Conservation (phyloP, 2,329 filamentous ascomycete genomes). For the Phyllosticta ampelicida region DNA sequence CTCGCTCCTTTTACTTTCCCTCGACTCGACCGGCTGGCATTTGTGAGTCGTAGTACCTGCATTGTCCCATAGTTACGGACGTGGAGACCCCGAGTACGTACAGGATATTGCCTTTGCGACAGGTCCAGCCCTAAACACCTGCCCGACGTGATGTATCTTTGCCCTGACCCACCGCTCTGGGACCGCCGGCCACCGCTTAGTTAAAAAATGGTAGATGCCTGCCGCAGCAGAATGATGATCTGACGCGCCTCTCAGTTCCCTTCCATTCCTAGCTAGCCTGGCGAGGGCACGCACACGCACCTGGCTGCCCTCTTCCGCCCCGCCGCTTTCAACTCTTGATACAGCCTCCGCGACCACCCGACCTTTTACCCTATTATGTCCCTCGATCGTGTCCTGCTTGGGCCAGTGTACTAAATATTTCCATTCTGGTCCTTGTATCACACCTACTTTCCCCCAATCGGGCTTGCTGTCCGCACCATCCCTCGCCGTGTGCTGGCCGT, state of each 20-base stretch:
- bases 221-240: constrained; percentile 10
- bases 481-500: neutral
- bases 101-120: neutral
- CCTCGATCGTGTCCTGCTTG: neutral
- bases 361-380: neutral
- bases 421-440: neutral
- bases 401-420: neutral
- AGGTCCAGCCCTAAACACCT: constrained; percentile 9
- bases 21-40: neutral
- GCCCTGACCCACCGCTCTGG: constrained; percentile 6
- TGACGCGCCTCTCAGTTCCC: constrained; percentile 4
- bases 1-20: neutral
- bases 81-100: constrained; percentile 1
- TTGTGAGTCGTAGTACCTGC: constrained; percentile 10
- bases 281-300: neutral
- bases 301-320: neutral
- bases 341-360: neutral
- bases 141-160: constrained; percentile 8
- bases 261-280: neutral
- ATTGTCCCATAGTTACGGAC: constrained; percentile 1
- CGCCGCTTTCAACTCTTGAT: neutral
- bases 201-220: constrained; percentile 9
- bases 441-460: neutral
- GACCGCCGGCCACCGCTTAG: constrained; percentile 1
- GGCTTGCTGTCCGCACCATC: neutral